Evolutionary conservation across 2,329 filamentous ascomycete species (phyloP).

Genomic region (Phaeosphaeria sp.): DNA sequence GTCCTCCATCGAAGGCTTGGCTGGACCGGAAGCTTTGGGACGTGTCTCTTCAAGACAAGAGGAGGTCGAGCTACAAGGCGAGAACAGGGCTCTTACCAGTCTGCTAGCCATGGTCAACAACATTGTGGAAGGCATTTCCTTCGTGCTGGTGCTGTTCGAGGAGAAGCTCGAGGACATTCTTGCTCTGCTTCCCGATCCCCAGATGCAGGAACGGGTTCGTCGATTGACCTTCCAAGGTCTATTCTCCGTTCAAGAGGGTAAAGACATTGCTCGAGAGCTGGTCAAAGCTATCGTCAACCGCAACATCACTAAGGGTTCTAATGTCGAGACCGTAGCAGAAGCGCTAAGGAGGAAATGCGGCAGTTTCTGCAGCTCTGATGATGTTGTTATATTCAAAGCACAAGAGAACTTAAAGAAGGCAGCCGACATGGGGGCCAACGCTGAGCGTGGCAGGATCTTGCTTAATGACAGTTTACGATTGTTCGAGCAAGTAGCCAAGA

Average conservation of each 20-base stretch:
- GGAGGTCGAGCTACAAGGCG: constrained; percentile 88
- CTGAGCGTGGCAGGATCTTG: constrained; percentile 76
- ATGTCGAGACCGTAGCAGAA: constrained; percentile 96
- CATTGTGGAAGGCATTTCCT: constrained; percentile 95
- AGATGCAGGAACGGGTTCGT: constrained; percentile 71
- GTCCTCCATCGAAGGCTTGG: constrained; percentile 88
- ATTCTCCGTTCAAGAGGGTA: constrained; percentile 79
- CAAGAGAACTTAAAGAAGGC: constrained; percentile 93
- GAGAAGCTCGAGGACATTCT: constrained; percentile 91
- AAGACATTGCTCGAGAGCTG: constrained; percentile 88
- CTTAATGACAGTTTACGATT: constrained; percentile 88
- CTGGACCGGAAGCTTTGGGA: constrained; percentile 86
- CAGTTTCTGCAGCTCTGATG: constrained; percentile 96
- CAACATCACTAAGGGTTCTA: constrained; percentile 95
- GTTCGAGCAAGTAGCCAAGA: constrained; percentile 87
- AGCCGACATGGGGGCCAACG: constrained; percentile 76
- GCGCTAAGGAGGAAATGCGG: constrained; percentile 90
- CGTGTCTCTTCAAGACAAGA: constrained; percentile 82
- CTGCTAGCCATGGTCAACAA: constrained; percentile 84
- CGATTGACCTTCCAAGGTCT: constrained; percentile 86
- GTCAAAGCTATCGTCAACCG: constrained; percentile 98
- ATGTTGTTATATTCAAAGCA: constrained; percentile 97
- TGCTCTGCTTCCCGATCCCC: constrained; percentile 70
- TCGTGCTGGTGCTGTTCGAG: constrained; percentile 92
- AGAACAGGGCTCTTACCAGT: constrained; percentile 90